Conservation (phyloP, 495 filamentous ascomycete species). For the Platismatia glauca region DNA sequence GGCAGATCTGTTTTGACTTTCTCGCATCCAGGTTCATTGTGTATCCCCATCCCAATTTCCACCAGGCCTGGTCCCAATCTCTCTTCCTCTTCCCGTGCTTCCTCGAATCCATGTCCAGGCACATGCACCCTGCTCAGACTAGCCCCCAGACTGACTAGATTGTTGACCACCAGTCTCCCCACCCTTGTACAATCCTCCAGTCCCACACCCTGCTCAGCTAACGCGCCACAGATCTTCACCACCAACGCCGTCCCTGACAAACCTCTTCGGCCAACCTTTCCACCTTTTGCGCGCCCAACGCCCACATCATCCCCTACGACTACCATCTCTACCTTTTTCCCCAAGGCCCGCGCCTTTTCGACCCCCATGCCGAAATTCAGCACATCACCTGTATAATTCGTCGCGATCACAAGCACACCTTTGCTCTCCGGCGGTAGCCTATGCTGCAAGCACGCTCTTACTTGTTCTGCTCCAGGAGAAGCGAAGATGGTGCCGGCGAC, state of each 20-base stretch:
- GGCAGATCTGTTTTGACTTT: conserved; percentile 57
- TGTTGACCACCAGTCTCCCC: conserved; percentile 61
- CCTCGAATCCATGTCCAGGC: conserved; percentile 55
- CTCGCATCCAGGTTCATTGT: conserved; percentile 86
- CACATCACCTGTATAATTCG: conserved; percentile 70
- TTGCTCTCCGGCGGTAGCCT: conserved; percentile 54
- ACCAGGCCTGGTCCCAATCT: conserved; percentile 36
- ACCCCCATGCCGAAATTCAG: conserved; percentile 92
- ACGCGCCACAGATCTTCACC: conserved; percentile 78
- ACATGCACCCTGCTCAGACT: conserved; percentile 88
- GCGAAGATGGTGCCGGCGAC: conserved; percentile 95
- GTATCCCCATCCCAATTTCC: conserved; percentile 97
- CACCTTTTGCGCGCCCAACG: conserved; percentile 70
- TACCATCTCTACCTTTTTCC: conserved; percentile 78
- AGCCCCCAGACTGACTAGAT: conserved; percentile 78
- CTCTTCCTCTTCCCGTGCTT: conserved; percentile 54
- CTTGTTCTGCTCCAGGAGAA: conserved; percentile 76
- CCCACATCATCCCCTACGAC: conserved; percentile 95
- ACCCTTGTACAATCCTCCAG: conserved; percentile 61
- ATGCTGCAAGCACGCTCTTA: conserved; percentile 64
- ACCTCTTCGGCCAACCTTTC: conserved; percentile 86
- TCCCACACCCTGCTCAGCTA: conserved; percentile 62
- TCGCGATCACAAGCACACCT: conserved; percentile 63
- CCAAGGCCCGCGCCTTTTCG: conserved; percentile 81
- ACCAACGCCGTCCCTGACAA: conserved; percentile 87